phyloP scores from a whole-genome alignment of 78 protist species.

The Diacronema lutheri region DNA sequence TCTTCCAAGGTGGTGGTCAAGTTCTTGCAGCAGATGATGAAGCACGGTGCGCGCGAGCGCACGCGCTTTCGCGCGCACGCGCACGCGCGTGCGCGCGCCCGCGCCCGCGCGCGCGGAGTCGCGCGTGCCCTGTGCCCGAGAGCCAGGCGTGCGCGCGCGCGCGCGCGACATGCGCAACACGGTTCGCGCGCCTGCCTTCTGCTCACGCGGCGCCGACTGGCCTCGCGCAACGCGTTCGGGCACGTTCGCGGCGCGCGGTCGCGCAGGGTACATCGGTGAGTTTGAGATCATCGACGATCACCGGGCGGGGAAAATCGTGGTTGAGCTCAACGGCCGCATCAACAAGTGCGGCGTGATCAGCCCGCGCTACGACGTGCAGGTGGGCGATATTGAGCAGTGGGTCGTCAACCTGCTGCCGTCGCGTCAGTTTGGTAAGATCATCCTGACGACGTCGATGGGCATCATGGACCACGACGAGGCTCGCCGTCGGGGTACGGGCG shows the following conservation, averaged over 20 bases:
- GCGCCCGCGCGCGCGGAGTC: too few relatives aligned
- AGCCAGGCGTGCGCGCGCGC: too few relatives aligned
- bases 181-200: too few relatives aligned
- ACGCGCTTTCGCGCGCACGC: too few relatives aligned
- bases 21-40: constrained; percentile 98
- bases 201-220: too few relatives aligned
- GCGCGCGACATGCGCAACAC: too few relatives aligned
- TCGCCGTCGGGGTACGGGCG: constrained; percentile 92
- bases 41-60: constrained; percentile 74
- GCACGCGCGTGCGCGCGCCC: too few relatives aligned
- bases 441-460: constrained; percentile 98
- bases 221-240: too few relatives aligned
- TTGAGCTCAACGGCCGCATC: constrained; percentile 97
- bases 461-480: constrained; percentile 99
- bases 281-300: constrained; percentile 99
- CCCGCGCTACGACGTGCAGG: constrained; percentile 94
- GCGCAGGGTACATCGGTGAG: constrained; percentile 98
- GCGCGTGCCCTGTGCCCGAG: too few relatives aligned
- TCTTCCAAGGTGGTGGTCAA: constrained; percentile 95
- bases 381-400: constrained; percentile 78
- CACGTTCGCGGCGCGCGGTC: too few relatives aligned
- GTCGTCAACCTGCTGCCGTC: constrained; percentile 92
- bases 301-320: constrained; percentile 97
- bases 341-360: constrained; percentile 99
- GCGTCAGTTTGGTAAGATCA: constrained; percentile 97